Evolutionary conservation across 768 basidiomycete genomes (phyloP).

Genomic region (Ramaria sp.): DNA sequence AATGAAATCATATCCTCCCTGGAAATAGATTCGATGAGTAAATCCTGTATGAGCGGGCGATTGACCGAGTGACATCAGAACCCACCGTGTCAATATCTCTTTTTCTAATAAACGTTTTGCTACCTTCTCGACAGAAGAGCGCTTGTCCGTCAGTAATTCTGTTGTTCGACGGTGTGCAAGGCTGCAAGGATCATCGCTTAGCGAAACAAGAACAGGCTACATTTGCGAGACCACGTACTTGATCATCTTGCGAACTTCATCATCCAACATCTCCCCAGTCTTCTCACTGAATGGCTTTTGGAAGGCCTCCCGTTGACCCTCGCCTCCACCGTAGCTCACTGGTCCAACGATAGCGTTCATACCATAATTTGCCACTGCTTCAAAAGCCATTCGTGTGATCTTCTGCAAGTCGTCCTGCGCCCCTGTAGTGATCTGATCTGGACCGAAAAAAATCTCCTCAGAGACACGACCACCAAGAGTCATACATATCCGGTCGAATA

Average conservation of each 20-base stretch:
- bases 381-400: constrained; percentile 96
- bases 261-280: constrained; percentile 88
- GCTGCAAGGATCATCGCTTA: constrained; percentile 20
- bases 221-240: constrained; percentile 31
- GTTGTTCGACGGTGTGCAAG: constrained; percentile 78
- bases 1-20: constrained; percentile 84
- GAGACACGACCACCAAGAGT: constrained; percentile 95
- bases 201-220: not conserved
- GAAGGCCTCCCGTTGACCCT: constrained; percentile 77
- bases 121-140: constrained; percentile 86
- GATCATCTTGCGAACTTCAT: constrained; percentile 93
- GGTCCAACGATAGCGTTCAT: constrained; percentile 95
- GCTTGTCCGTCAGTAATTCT: constrained; percentile 68
- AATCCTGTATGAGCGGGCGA: constrained; percentile 6
- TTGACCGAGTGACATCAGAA: not conserved
- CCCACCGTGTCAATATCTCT: constrained; percentile 88
- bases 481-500: constrained; percentile 95
- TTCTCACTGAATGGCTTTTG: constrained; percentile 98
- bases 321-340: constrained; percentile 88
- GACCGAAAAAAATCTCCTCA: constrained; percentile 95
- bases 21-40: too few species aligned
- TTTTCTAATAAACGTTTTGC: constrained; percentile 85
- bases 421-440: constrained; percentile 89
- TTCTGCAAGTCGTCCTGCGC: constrained; percentile 98
- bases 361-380: constrained; percentile 91